A percentile compares a stretch with the other conserved stretches of the same genome.
Evolutionary conservation across 345 rosid genomes (phyloP).

Genomic region (Eucalyptus polybractea): DNA sequence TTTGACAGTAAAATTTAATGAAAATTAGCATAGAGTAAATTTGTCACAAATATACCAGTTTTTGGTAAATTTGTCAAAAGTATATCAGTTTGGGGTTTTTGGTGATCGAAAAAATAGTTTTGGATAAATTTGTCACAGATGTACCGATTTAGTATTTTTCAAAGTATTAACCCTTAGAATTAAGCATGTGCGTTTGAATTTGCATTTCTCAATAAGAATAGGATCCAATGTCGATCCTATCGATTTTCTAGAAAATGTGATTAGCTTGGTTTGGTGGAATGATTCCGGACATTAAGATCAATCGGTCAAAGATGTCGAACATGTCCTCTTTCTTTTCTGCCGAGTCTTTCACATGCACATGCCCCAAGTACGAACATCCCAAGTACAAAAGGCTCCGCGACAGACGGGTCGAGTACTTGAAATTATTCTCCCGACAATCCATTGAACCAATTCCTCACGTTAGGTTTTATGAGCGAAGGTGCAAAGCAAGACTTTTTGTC

Average conservation of each 20-base stretch:
- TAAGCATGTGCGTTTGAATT: neutral
- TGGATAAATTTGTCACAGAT: fast-evolving
- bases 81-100: fast-evolving
- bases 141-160: fast-evolving
- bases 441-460: neutral
- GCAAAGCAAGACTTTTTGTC: neutral
- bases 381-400: neutral
- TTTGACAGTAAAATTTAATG: too few species aligned
- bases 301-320: neutral
- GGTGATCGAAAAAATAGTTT: too few species aligned
- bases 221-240: neutral
- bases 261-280: neutral
- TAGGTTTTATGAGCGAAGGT: neutral
- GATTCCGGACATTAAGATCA: neutral
- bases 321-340: neutral
- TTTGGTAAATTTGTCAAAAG: too few species aligned
- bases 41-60: too few species aligned
- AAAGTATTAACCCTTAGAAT: too few species aligned
- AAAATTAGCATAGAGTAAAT: too few species aligned
- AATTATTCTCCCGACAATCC: neutral
- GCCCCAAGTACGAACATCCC: neutral
- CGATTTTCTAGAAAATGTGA: neutral
- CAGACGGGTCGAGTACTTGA: neutral
- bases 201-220: neutral
- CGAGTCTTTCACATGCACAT: neutral